Evolutionary conservation across 257 asterid species (phyloP), one percentile per base, ranked within the genome.

Genomic region (Jaltomata sinuosa): DNA sequence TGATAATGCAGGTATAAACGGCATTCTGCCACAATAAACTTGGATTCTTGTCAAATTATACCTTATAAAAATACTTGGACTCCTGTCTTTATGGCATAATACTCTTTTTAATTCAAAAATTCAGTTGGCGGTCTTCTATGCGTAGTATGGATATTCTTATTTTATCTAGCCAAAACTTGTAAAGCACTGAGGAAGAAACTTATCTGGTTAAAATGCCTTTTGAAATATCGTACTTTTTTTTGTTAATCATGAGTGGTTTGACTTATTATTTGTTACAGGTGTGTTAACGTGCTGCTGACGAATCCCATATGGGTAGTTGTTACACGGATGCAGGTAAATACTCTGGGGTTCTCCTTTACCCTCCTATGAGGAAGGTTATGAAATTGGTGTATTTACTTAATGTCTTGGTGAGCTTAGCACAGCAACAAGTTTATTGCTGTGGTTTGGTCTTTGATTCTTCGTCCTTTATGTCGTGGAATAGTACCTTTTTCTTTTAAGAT

Each of bases 301-400:
- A 94, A 90, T 92, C 99, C 99, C 84, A 94, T 96, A 53, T 96
- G 99, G 99, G 94, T 96, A 84, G 95, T 96, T 64, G 99, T 96
- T 90, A 96, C 97, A 49, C 95, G 99, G 87, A 96, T 96, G 99
- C 99, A 96, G 98, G 99, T 93, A 86, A 49, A 50, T 42, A 27
- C 62, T 29, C 45, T 49, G 29, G 42, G 82, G 45, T 49, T 77
- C 81, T 47, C 81, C 25, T 76, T 45, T 71, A 71, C 54, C 40
- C 62, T 77, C 42, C 62, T 77, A 15, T 27, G 62, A 15, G 25
- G 27, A 76, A 47, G 42, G 25, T 14, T 25, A 45, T 74, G 62
- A 16, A 29, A 27, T 77, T 18, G 16, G 45, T 77, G 62, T 50
- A 49, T 77, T 49, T 49, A 50, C 45, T 49, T 49, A 49, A 49